phyloP scores from a whole-genome alignment of 106 monocot species.

The Vanilla planifolia region DNA sequence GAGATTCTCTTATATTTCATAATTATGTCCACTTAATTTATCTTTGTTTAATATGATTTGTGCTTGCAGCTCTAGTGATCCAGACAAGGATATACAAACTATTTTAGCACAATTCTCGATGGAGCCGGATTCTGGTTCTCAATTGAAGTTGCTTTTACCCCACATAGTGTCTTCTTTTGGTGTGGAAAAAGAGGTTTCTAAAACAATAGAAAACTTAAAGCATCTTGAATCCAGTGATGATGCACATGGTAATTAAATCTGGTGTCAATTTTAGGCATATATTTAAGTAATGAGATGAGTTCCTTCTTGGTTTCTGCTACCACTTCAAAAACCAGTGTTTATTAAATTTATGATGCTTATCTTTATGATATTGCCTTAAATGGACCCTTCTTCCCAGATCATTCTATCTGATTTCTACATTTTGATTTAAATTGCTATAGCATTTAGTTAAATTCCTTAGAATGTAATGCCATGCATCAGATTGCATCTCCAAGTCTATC shows the following conservation, averaged over 20 bases:
- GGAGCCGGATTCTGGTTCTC: conserved; percentile 51
- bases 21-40: no score
- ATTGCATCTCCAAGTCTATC: no score
- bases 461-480: no score
- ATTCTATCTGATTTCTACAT: no score
- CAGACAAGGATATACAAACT: conserved; percentile 41
- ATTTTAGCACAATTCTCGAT: conserved; percentile 27
- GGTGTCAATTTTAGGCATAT: not conserved
- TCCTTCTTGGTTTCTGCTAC: conserved; percentile 5
- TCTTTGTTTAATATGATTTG: no score
- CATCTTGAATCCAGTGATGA: conserved; percentile 33
- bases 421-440: no score
- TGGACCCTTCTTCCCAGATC: no score
- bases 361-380: no score
- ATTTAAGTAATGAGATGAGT: conserved; percentile 7
- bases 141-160: conserved; percentile 46
- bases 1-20: no score
- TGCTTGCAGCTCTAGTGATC: conserved; percentile 38
- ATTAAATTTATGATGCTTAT: no score
- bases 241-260: conserved; percentile 29
- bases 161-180: conserved; percentile 53
- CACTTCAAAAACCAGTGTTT: no score
- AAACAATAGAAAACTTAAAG: conserved; percentile 46
- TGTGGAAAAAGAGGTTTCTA: conserved; percentile 25
- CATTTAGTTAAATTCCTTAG: no score